Evolutionary conservation across 495 filamentous ascomycete genomes (phyloP), one percentile per base, ranked within the genome.

Genomic region (Eremomyces bilateralis): DNA sequence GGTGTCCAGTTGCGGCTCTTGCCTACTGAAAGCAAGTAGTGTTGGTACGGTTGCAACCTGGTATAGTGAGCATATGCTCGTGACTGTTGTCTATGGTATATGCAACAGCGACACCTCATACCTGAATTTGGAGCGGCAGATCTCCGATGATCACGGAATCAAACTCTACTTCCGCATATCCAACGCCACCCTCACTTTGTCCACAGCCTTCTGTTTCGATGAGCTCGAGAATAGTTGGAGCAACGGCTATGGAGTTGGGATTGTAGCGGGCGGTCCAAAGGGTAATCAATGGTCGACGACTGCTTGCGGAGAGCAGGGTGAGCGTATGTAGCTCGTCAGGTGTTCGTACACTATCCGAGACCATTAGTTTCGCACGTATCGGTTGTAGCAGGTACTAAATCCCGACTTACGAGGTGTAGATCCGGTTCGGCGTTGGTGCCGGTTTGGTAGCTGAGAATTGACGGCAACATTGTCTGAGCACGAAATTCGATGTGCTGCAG

Each of bases 251-350:
- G 51, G 73, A 80, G 5, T 64, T 65, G 4, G 61, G 47, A 48
- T 72, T 78, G 52, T 62, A 78, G 5, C 65, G 69, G 1, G 75
- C 62, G 1, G 69, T 76, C 75, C 74, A 80, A 11, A 79, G 53
- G 1, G 75, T 79, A 21, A 80, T 55, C 4, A 80, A 54, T 4
- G 73, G 67, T n/a, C 53, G 60, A 15, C 61, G 53, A 5, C 58
- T 54, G n/a, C 64, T 61, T 1, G 71, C 60, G 0, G 69, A 67
- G 29, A 73, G 52, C 29, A 71, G 58, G 15, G 64, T 61, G 38
- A 74, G 63, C 24, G 60, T 69, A 45, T 68, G 50, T 39, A 79
- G 62, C 40, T 75, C 68, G 35, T 66, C 55, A n/a, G 60, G 56
- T 22, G 57, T 59, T 27, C 73, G n/a, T n/a, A n/a, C n/a, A n/a